These are phyloP conservation scores for Hansenula sp. DNA, from an alignment of 1,139 yeast genomes.

Conservation along the genomic window DNA sequence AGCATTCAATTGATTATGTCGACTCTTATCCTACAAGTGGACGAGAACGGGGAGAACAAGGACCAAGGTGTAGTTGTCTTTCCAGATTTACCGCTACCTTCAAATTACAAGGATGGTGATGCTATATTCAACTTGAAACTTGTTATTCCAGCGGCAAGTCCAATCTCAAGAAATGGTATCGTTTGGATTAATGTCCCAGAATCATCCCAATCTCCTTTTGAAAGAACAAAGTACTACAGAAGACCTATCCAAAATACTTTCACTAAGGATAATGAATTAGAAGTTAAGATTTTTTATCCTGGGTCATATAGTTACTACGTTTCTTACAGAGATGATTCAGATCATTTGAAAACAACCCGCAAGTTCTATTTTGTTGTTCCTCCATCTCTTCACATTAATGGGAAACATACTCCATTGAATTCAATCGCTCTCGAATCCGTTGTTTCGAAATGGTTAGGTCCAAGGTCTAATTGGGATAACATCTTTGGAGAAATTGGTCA, in stretches of 20 bases:
- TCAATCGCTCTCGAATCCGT: slow-evolving; percentile 83
- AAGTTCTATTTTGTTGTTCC: slow-evolving; percentile 77
- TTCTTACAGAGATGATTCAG: slow-evolving; percentile 38
- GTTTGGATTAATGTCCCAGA: slow-evolving; percentile 77
- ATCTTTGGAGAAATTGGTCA: slow-evolving; percentile 56
- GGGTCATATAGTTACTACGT: slow-evolving; percentile 77
- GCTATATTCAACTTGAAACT: slow-evolving; percentile 55
- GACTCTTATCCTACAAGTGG: slow-evolving; percentile 19
- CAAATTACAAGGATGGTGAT: slow-evolving; percentile 35
- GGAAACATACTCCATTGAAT: slow-evolving; percentile 62
- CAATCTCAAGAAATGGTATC: slow-evolving; percentile 64
- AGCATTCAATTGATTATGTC: slow-evolving; percentile 11
- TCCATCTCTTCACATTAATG: slow-evolving; percentile 62
- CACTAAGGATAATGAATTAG: slow-evolving; percentile 57
- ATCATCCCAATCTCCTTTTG: slow-evolving; percentile 37
- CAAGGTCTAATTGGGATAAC: slow-evolving; percentile 57
- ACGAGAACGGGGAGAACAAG: slow-evolving; percentile 14
- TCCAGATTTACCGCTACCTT: slow-evolving; percentile 53
- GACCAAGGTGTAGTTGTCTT: slow-evolving; percentile 61
- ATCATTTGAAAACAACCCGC: slow-evolving; percentile 41
- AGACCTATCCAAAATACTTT: slow-evolving; percentile 46
- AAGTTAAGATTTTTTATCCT: slow-evolving; percentile 61
- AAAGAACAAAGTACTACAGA: slow-evolving; percentile 51
- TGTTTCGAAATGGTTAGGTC: slow-evolving; percentile 90
- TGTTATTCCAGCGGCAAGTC: slow-evolving; percentile 70